Conservation (phyloP, 2,329 filamentous ascomycete species). For the Pseudogymnoascus sp. region DNA sequence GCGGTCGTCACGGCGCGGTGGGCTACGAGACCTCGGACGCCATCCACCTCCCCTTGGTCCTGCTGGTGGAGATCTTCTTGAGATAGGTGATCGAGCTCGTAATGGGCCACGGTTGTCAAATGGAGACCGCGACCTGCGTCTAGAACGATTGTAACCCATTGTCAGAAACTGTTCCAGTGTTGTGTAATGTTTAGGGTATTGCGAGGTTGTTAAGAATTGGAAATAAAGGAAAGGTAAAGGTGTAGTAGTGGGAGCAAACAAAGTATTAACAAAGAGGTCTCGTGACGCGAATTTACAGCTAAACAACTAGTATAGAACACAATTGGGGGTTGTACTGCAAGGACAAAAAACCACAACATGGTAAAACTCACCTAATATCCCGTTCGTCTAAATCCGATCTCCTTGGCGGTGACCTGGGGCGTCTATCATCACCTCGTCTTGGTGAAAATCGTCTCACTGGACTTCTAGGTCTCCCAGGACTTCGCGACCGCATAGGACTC, state of each 20-base stretch:
- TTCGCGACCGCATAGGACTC: background rate
- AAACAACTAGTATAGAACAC: background rate
- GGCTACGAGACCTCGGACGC: slow-evolving; percentile 43
- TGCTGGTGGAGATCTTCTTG: slow-evolving; percentile 27
- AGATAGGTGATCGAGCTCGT: slow-evolving; percentile 27
- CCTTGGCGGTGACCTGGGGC: slow-evolving; percentile 30
- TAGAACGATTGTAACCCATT: slow-evolving; percentile 14
- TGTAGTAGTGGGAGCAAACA: background rate
- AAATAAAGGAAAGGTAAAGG: background rate
- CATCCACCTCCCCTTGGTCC: slow-evolving; percentile 28
- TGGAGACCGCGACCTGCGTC: slow-evolving; percentile 30
- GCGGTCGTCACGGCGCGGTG: slow-evolving; percentile 42
- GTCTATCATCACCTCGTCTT: slow-evolving; percentile 31
- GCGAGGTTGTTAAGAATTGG: background rate
- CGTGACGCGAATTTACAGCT: slow-evolving; percentile 1
- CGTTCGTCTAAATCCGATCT: slow-evolving; percentile 24
- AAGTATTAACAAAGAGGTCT: background rate
- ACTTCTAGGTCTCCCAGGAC: slow-evolving; percentile 21
- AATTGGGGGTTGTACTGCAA: background rate
- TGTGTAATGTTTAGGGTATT: background rate
- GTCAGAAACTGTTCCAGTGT: background rate
- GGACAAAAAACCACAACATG: background rate
- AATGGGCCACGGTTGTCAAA: slow-evolving; percentile 25
- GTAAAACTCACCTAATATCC: slow-evolving; percentile 12
- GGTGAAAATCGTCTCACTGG: slow-evolving; percentile 28